These are phyloP conservation scores for Leucaena leucocephala DNA, from an alignment of 306 rosid genomes.

Conservation along the genomic window DNA sequence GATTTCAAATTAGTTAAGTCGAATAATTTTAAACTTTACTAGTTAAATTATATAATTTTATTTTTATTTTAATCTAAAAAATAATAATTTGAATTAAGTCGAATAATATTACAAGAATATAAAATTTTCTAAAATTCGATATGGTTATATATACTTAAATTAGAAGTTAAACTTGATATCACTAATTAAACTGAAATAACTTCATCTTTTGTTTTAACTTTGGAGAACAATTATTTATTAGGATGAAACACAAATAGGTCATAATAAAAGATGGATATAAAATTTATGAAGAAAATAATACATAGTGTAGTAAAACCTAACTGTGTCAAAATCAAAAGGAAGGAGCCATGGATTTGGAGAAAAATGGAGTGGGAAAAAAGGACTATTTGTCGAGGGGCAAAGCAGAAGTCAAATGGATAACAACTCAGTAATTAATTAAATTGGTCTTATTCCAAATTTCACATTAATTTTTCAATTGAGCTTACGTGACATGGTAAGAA, in stretches of 20 bases:
- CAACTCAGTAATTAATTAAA: neutral
- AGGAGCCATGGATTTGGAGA: conserved; percentile 24
- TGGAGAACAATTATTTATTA: neutral
- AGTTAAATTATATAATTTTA: too few relatives aligned
- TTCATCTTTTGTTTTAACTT: neutral
- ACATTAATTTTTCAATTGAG: conserved; percentile 38
- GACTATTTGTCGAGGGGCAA: conserved; percentile 29
- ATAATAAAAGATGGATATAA: neutral
- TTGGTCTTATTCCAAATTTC: conserved; percentile 42
- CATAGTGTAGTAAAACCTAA: neutral
- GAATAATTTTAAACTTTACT: too few relatives aligned
- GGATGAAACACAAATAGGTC: neutral
- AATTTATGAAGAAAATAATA: neutral
- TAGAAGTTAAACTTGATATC: too few relatives aligned
- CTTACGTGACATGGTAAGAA: conserved; percentile 7
- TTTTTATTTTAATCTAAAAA: too few relatives aligned
- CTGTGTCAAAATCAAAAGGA: neutral
- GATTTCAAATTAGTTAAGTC: too few relatives aligned
- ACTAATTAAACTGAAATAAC: too few relatives aligned
- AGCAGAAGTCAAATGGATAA: conserved; percentile 33
- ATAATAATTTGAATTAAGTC: too few relatives aligned
- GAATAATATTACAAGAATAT: too few relatives aligned
- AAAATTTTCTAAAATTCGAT: too few relatives aligned
- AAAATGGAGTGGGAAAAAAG: conserved; percentile 8
- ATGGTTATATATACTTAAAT: too few relatives aligned